Percentiles rank a stretch among this genome's conserved stretches.
phyloP scores from a whole-genome alignment of 352 stramenopile genomes.

The Lagenidium sp. region DNA sequence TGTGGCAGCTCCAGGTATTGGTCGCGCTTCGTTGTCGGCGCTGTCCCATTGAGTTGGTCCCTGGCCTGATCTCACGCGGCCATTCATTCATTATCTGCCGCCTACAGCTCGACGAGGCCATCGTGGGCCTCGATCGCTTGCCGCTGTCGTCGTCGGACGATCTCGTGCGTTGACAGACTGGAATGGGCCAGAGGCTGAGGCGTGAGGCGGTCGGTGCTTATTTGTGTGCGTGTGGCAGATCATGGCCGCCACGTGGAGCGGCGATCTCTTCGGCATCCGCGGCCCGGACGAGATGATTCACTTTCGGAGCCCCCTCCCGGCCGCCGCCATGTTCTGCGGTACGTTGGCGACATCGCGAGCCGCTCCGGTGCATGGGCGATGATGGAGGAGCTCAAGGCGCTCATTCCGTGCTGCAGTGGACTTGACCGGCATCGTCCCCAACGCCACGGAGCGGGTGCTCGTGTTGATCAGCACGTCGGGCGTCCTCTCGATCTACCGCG shows the following conservation, averaged over 20 bases:
- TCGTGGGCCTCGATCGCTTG: slow-evolving; percentile 15
- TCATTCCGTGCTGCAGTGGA: neutral
- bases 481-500: slow-evolving; percentile 48
- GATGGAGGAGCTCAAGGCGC: neutral
- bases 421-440: neutral
- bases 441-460: slow-evolving; percentile 25
- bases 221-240: slow-evolving; percentile 20
- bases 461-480: slow-evolving; percentile 60
- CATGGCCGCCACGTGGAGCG: slow-evolving; percentile 65
- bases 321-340: slow-evolving; percentile 61
- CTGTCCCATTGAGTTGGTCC: too few relatives aligned
- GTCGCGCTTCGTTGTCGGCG: too few relatives aligned
- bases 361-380: too few relatives aligned
- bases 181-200: too few relatives aligned
- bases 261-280: slow-evolving; percentile 39
- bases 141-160: slow-evolving; percentile 4
- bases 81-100: too few relatives aligned
- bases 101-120: slow-evolving; percentile 10
- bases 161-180: slow-evolving; percentile 9
- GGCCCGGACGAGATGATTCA: slow-evolving; percentile 29
- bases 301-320: slow-evolving; percentile 58
- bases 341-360: slow-evolving; percentile 10
- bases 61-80: too few relatives aligned
- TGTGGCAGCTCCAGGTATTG: slow-evolving; percentile 17
- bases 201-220: too few relatives aligned